Evolutionary conservation across 441 rosid genomes (phyloP).

Genomic region (Flueggea neowawraea): DNA sequence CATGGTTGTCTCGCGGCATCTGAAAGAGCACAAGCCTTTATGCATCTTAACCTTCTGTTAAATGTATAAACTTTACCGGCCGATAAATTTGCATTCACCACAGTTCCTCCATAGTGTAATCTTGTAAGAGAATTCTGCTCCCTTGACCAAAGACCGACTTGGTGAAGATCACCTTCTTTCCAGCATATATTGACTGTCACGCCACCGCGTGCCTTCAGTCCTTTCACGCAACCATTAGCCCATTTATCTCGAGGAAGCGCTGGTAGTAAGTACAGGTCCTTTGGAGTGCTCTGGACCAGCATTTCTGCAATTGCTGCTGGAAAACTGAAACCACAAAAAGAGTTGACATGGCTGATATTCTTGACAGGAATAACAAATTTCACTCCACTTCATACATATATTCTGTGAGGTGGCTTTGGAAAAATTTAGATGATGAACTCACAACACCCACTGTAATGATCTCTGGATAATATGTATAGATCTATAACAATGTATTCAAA

Average conservation of each 20-base stretch:
- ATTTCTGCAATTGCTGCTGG: constrained; percentile 80
- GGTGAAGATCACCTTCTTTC: constrained; percentile 55
- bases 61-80: constrained; percentile 46
- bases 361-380: too few species aligned
- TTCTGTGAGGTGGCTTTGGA: too few species aligned
- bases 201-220: constrained; percentile 74
- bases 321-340: constrained; percentile 36
- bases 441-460: too few species aligned
- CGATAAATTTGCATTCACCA: constrained; percentile 30
- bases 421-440: too few species aligned
- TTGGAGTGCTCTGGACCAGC: constrained; percentile 80
- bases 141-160: constrained; percentile 51
- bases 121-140: constrained; percentile 20
- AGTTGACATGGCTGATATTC: neutral
- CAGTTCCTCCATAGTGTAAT: constrained; percentile 46
- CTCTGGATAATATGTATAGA: too few species aligned
- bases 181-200: constrained; percentile 60
- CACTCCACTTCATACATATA: too few species aligned
- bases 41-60: constrained; percentile 21
- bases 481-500: too few species aligned
- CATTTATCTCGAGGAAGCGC: constrained; percentile 82
- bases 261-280: constrained; percentile 77
- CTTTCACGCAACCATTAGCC: constrained; percentile 69
- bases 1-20: neutral
- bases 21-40: neutral